Evolutionary conservation across 2,329 filamentous ascomycete species (phyloP).

Genomic region (Ophiostoma sp.): DNA sequence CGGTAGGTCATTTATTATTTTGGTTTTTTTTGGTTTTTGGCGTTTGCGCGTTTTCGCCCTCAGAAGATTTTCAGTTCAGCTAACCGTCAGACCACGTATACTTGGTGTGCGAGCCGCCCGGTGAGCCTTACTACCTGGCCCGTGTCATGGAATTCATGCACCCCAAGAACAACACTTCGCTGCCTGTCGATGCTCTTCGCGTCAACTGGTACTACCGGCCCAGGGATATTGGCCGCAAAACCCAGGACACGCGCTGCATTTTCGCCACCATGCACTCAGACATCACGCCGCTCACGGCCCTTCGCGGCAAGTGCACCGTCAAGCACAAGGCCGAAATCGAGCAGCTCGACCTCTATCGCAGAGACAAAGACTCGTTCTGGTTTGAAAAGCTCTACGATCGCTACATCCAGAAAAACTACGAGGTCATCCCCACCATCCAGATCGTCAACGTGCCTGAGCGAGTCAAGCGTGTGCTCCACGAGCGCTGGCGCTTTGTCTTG

Average conservation of each 20-base stretch:
- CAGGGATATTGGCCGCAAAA: conserved; percentile 88
- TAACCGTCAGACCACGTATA: conserved; percentile 62
- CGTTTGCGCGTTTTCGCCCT: neutral
- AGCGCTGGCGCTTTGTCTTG: conserved; percentile 93
- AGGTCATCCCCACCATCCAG: conserved; percentile 83
- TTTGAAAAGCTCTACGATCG: conserved; percentile 97
- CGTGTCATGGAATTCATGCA: conserved; percentile 98
- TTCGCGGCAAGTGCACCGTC: conserved; percentile 91
- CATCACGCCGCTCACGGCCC: conserved; percentile 81
- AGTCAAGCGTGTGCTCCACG: conserved; percentile 92
- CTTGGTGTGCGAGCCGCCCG: conserved; percentile 92
- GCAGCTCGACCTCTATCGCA: conserved; percentile 77
- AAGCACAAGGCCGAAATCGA: conserved; percentile 80
- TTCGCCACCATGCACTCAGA: conserved; percentile 99
- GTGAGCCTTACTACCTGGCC: conserved; percentile 94
- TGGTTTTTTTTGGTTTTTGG: conserved; percentile 47
- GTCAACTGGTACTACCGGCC: conserved; percentile 99
- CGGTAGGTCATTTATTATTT: conserved; percentile 34
- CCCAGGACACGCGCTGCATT: conserved; percentile 81
- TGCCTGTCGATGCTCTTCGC: conserved; percentile 76
- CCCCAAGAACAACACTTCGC: conserved; percentile 63
- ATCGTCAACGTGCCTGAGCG: conserved; percentile 95
- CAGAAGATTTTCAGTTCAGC: conserved; percentile 34
- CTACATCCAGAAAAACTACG: conserved; percentile 97
- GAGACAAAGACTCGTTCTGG: conserved; percentile 83